These are phyloP conservation scores for Saturnispora besseyi DNA, from an alignment of 805 yeast genomes.

Conservation along the genomic window DNA sequence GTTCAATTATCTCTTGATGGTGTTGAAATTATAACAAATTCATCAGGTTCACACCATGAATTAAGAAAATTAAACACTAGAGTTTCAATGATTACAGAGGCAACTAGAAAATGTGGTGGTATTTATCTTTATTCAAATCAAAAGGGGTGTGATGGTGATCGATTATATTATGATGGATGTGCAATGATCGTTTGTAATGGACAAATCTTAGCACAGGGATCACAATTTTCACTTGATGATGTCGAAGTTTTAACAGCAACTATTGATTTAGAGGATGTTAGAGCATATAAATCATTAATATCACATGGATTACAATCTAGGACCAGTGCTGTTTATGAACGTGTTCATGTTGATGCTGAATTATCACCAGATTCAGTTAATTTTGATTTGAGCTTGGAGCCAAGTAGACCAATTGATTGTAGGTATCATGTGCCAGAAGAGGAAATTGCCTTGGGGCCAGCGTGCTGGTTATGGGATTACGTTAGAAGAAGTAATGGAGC, in stretches of 20 bases:
- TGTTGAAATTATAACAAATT: constrained; percentile 92
- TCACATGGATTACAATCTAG: constrained; percentile 71
- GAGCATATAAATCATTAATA: constrained; percentile 64
- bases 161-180: constrained; percentile 95
- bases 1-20: constrained; percentile 89
- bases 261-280: constrained; percentile 83
- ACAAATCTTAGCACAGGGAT: constrained; percentile 81
- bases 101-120: constrained; percentile 95
- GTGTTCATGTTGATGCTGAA: constrained; percentile 55
- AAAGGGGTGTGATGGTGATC: constrained; percentile 97
- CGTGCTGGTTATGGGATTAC: constrained; percentile 99
- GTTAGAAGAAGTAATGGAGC: constrained; percentile 82
- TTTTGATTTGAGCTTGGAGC: constrained; percentile 54
- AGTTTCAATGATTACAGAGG: constrained; percentile 76
- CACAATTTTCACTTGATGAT: constrained; percentile 81
- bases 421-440: constrained; percentile 80
- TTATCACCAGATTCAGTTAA: constrained; percentile 50
- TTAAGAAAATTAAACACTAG: constrained; percentile 81
- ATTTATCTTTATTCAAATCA: constrained; percentile 90
- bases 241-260: constrained; percentile 97
- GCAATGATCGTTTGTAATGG: constrained; percentile 93
- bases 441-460: constrained; percentile 97
- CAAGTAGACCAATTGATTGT: constrained; percentile 43
- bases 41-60: constrained; percentile 98
- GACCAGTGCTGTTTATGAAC: constrained; percentile 34